These are phyloP conservation scores for Solanum hybrid DNA, from an alignment of 305 asterid species.

Conservation along the genomic window DNA sequence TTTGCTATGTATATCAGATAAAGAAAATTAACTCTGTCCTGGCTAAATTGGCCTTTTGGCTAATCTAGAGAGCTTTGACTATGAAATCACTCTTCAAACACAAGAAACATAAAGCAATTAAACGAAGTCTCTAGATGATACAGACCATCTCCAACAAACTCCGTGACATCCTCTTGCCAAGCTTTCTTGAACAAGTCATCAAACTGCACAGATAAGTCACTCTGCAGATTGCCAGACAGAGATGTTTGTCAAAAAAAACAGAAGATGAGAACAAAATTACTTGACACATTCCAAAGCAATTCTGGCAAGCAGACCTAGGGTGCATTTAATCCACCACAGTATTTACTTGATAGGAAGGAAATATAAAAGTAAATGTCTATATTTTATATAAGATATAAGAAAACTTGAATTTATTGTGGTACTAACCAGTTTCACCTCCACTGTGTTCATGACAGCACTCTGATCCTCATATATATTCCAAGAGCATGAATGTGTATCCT, in stretches of 20 bases:
- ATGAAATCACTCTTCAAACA: slow-evolving; percentile 15
- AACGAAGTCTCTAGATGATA: slow-evolving; percentile 18
- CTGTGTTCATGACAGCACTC: slow-evolving; percentile 23
- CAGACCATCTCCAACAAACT: slow-evolving; percentile 53
- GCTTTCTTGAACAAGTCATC: slow-evolving; percentile 92
- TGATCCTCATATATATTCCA: slow-evolving; percentile 50
- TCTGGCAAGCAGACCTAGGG: background rate
- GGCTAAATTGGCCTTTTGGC: slow-evolving; percentile 10
- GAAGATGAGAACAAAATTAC: slow-evolving; percentile 6
- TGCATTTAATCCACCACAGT: background rate
- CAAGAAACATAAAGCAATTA: slow-evolving; percentile 14
- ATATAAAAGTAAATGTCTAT: background rate
- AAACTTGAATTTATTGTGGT: slow-evolving; percentile 2
- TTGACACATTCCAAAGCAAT: background rate
- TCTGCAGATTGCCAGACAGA: slow-evolving; percentile 44
- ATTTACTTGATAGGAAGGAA: background rate
- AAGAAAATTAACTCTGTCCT: slow-evolving; percentile 14
- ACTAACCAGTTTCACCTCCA: slow-evolving; percentile 58
- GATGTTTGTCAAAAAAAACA: slow-evolving; percentile 9
- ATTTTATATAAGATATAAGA: slow-evolving; percentile 5
- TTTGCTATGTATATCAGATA: slow-evolving; percentile 4
- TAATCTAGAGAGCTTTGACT: slow-evolving; percentile 7
- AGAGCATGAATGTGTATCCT: slow-evolving; percentile 52
- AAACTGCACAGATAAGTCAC: slow-evolving; percentile 76
- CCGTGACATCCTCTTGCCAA: slow-evolving; percentile 74